phyloP scores from a whole-genome alignment of 768 basidiomycete genomes.

The Xerocomus potaroensis region DNA sequence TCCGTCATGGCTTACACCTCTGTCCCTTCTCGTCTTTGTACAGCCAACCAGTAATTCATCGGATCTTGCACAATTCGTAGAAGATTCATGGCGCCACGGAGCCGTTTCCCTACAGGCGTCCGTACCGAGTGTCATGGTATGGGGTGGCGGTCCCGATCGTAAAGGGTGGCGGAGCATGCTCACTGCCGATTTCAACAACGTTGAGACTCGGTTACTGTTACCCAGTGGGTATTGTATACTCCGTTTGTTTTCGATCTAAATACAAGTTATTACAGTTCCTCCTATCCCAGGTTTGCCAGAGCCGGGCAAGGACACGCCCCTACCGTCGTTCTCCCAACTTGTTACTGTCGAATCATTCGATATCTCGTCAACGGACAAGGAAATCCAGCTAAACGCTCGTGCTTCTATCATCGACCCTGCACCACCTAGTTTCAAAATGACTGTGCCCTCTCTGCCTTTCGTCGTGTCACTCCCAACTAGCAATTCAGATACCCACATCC shows the following conservation, averaged over 20 bases:
- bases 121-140: conserved; percentile 41
- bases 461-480: conserved; percentile 45
- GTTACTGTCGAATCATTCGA: conserved; percentile 57
- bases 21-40: conserved; percentile 49
- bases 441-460: conserved; percentile 59
- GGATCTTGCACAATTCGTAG: conserved; percentile 46
- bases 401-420: conserved; percentile 59
- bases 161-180: conserved; percentile 45
- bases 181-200: conserved; percentile 38
- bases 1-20: conserved; percentile 52
- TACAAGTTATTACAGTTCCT: conserved; percentile 46
- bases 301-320: conserved; percentile 46
- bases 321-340: conserved; percentile 56
- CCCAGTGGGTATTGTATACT: conserved; percentile 42
- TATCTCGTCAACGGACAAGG: conserved; percentile 33
- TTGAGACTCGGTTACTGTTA: conserved; percentile 45
- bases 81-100: conserved; percentile 56
- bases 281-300: conserved; percentile 60
- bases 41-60: conserved; percentile 51
- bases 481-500: conserved; percentile 27
- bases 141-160: conserved; percentile 45
- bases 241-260: conserved; percentile 1
- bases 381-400: conserved; percentile 43
- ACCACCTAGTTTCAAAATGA: conserved; percentile 45
- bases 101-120: conserved; percentile 41